Evolutionary conservation across 345 rosid genomes (phyloP).

Genomic region (Gossypium bickii): DNA sequence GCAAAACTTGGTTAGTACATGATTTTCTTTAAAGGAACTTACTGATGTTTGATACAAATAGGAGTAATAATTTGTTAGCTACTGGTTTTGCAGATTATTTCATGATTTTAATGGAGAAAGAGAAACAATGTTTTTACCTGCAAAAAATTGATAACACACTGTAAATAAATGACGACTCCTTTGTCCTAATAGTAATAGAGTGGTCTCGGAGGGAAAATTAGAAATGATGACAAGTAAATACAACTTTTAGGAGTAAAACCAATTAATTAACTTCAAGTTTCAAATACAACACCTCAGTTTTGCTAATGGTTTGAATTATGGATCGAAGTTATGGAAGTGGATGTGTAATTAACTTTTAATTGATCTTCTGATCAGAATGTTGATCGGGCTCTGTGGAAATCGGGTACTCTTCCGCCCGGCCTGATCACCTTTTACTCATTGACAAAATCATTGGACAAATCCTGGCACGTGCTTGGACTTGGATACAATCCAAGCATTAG

Average conservation of each 20-base stretch:
- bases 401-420: conserved; percentile 76
- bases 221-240: background rate
- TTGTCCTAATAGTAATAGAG: background rate
- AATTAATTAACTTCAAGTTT: background rate
- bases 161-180: background rate
- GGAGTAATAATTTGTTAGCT: background rate
- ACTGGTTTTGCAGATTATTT: background rate
- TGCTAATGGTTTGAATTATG: background rate
- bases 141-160: background rate
- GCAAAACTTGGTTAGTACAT: conserved; percentile 55
- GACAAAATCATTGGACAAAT: conserved; percentile 79
- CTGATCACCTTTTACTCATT: conserved; percentile 78
- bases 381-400: conserved; percentile 64
- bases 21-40: background rate
- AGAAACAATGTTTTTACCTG: background rate
- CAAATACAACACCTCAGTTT: background rate
- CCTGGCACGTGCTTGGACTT: conserved; percentile 93
- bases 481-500: conserved; percentile 87
- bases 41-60: background rate
- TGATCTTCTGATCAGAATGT: conserved; percentile 47
- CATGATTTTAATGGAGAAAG: background rate
- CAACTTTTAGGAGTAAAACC: background rate
- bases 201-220: background rate
- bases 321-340: background rate
- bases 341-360: background rate